Evolutionary conservation across 345 rosid genomes (phyloP).

Genomic region (Dovyalis caffra): DNA sequence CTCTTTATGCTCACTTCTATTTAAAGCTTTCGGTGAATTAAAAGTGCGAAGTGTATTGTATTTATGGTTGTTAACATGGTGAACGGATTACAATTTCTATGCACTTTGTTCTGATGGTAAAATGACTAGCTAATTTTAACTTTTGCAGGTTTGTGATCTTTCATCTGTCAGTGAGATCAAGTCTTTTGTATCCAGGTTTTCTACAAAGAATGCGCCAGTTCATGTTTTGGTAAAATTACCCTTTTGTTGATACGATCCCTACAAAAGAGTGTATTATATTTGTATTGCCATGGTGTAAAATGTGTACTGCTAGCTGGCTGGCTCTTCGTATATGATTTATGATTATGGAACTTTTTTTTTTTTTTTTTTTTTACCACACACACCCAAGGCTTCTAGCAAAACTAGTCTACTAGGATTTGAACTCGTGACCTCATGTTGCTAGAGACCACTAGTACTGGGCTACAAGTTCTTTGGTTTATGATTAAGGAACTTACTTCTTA

Average conservation of each 20-base stretch:
- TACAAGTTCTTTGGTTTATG: too few relatives aligned
- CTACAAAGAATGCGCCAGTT: constrained; percentile 65
- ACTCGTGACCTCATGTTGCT: too few relatives aligned
- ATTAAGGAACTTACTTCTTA: background rate
- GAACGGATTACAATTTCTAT: background rate
- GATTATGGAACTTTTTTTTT: background rate
- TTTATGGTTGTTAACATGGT: background rate
- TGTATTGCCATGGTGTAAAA: too few relatives aligned
- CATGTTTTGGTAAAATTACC: constrained; percentile 65
- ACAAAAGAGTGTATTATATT: background rate
- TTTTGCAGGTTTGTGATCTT: constrained; percentile 80
- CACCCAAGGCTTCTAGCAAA: too few relatives aligned
- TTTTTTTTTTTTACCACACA: too few relatives aligned
- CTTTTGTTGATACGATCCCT: constrained; percentile 1
- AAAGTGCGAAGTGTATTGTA: background rate
- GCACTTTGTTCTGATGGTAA: background rate
- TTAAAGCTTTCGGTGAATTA: background rate
- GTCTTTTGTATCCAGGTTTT: constrained; percentile 75
- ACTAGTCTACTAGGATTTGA: too few relatives aligned
- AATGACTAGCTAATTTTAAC: constrained; percentile 20
- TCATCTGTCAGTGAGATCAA: constrained; percentile 71
- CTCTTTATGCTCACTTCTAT: background rate
- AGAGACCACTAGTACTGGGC: too few relatives aligned
- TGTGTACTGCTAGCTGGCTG: background rate
- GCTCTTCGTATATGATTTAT: background rate